Evolutionary conservation across 2,329 filamentous ascomycete genomes (phyloP).

Genomic region (Neonectria faginata): DNA sequence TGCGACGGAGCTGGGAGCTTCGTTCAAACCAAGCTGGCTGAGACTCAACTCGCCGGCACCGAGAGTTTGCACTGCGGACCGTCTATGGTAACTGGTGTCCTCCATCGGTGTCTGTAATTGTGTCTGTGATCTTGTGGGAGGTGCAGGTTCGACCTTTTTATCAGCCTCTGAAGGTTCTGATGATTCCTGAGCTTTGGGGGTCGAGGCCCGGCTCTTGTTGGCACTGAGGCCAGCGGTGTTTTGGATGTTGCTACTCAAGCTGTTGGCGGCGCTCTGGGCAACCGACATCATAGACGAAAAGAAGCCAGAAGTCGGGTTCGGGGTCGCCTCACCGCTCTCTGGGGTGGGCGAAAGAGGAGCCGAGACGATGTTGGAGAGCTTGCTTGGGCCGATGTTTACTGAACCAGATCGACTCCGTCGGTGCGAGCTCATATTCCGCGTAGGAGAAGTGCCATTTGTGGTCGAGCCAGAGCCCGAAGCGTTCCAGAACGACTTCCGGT

Average conservation of each 20-base stretch:
- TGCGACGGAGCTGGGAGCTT: conserved; percentile 64
- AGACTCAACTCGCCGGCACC: conserved; percentile 90
- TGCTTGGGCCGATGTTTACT: conserved; percentile 77
- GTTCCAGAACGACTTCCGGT: conserved; percentile 47
- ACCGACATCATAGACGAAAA: conserved; percentile 94
- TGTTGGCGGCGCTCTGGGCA: conserved; percentile 89
- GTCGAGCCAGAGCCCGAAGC: conserved; percentile 43
- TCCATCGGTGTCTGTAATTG: conserved; percentile 42
- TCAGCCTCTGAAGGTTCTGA: conserved; percentile 43
- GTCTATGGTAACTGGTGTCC: conserved; percentile 66
- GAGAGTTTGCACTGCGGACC: conserved; percentile 87
- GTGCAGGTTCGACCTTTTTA: conserved; percentile 57
- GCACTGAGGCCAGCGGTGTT: conserved; percentile 70
- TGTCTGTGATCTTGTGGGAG: conserved; percentile 48
- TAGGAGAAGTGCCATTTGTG: conserved; percentile 69
- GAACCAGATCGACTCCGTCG: conserved; percentile 66
- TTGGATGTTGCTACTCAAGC: conserved; percentile 75
- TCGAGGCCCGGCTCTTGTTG: conserved; percentile 50
- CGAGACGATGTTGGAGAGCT: conserved; percentile 81
- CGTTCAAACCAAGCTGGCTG: conserved; percentile 84
- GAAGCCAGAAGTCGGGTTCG: conserved; percentile 71
- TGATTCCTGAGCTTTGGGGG: conserved; percentile 42
- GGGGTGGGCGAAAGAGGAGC: conserved; percentile 80
- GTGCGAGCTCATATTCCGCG: conserved; percentile 80
- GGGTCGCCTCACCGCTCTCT: conserved; percentile 72